These are phyloP conservation scores for Colletotrichum sp. DNA, from an alignment of 2,329 filamentous ascomycete genomes.

Conservation along the genomic window DNA sequence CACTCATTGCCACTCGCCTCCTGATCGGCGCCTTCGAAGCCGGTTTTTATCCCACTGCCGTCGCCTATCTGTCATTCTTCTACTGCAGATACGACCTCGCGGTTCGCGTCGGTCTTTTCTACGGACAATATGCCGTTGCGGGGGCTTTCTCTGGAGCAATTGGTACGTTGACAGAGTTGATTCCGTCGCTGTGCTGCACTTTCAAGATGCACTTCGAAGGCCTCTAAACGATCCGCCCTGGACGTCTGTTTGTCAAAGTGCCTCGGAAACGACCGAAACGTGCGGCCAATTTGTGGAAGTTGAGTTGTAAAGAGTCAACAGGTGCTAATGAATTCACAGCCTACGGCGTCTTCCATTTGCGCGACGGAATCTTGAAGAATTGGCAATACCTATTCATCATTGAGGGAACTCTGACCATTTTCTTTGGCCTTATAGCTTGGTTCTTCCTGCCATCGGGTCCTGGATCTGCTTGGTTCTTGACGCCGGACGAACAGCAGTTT, in stretches of 20 bases:
- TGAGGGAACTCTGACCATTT: constrained; percentile 43
- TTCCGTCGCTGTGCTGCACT: neutral
- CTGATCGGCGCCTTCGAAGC: constrained; percentile 38
- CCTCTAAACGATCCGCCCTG: neutral
- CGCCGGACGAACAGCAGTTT: constrained; percentile 36
- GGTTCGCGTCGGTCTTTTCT: constrained; percentile 58
- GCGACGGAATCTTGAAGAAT: constrained; percentile 32
- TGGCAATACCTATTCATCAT: constrained; percentile 53
- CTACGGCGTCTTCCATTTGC: constrained; percentile 45
- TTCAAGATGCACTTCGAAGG: neutral
- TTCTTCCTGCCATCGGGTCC: constrained; percentile 43
- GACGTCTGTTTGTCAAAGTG: neutral
- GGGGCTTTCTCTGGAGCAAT: constrained; percentile 61
- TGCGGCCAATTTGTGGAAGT: neutral
- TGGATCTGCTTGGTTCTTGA: constrained; percentile 42
- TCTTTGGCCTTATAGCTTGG: constrained; percentile 40
- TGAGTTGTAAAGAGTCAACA: neutral
- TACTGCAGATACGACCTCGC: constrained; percentile 64
- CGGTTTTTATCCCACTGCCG: constrained; percentile 64
- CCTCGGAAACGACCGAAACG: neutral
- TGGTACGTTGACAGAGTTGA: constrained; percentile 13
- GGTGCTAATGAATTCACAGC: constrained; percentile 22
- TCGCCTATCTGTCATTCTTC: constrained; percentile 63
- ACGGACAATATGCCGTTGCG: constrained; percentile 61
- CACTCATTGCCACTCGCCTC: constrained; percentile 26